These are phyloP conservation scores for Phytopythium oedochilum DNA, from an alignment of 352 stramenopile genomes.

Conservation along the genomic window DNA sequence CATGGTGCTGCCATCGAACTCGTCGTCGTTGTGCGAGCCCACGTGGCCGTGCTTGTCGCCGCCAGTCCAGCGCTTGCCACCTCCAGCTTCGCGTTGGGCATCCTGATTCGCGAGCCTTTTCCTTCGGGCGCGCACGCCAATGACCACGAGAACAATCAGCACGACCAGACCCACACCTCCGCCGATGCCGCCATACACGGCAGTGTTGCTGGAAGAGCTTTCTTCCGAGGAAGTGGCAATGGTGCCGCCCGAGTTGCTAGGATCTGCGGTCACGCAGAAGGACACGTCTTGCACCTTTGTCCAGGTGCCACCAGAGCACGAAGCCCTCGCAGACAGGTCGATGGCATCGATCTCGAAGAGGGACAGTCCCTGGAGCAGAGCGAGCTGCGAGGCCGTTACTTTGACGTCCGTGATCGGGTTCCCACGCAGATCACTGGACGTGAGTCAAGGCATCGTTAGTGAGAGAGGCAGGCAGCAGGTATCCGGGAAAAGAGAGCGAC, in stretches of 20 bases:
- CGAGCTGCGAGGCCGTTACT: slow-evolving; percentile 20
- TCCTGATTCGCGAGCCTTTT: background rate
- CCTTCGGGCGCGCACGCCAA: background rate
- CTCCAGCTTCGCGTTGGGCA: background rate
- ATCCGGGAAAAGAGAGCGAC: background rate
- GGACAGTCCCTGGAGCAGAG: slow-evolving; percentile 16
- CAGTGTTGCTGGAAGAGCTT: background rate
- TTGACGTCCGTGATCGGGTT: slow-evolving; percentile 34
- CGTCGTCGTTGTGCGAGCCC: background rate
- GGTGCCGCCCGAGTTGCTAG: background rate
- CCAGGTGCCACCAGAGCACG: slow-evolving; percentile 7
- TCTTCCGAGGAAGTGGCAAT: background rate
- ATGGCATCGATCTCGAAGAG: slow-evolving; percentile 12
- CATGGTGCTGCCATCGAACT: background rate
- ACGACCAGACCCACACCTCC: background rate
- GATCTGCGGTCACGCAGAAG: slow-evolving; percentile 7
- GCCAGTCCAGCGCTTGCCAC: background rate
- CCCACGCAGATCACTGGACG: slow-evolving; percentile 10
- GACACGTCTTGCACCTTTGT: slow-evolving; percentile 2
- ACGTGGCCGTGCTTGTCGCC: background rate
- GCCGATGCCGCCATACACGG: background rate
- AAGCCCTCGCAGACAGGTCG: background rate
- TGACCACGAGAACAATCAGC: background rate
- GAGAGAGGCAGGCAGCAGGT: background rate
- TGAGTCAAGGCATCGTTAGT: background rate